These are phyloP conservation scores for Myxozyma sirexii DNA, from an alignment of 805 yeast genomes.

Conservation along the genomic window DNA sequence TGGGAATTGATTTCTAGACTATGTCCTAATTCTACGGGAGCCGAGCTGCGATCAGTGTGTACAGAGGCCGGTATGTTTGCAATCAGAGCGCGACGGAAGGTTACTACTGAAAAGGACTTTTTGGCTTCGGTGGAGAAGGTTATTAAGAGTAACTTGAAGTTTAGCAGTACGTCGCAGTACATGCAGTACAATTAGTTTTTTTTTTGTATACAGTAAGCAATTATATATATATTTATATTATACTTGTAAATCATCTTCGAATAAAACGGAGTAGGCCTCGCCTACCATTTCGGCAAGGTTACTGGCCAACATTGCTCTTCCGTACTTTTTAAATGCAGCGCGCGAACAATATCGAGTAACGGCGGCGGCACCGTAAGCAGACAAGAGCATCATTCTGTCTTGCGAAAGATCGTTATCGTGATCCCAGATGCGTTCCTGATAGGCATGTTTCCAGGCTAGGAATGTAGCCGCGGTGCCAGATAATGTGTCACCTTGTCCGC, in stretches of 20 bases:
- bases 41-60: conserved; percentile 96
- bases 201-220: neutral
- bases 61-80: conserved; percentile 99
- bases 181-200: conserved; percentile 66
- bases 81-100: conserved; percentile 95
- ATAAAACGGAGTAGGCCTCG: conserved; percentile 57
- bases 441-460: conserved; percentile 75
- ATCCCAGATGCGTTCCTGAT: conserved; percentile 63
- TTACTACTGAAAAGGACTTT: conserved; percentile 97
- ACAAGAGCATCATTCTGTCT: conserved; percentile 43
- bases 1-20: conserved; percentile 98
- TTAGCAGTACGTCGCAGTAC: conserved; percentile 94
- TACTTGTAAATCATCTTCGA: conserved; percentile 33
- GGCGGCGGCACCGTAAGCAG: conserved; percentile 68
- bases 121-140: conserved; percentile 97
- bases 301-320: conserved; percentile 83
- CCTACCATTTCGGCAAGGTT: conserved; percentile 74
- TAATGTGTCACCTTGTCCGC: conserved; percentile 96
- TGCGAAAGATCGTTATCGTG: conserved; percentile 44
- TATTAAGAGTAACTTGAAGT: conserved; percentile 96
- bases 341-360: conserved; percentile 67
- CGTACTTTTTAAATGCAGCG: conserved; percentile 64
- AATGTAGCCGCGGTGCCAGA: conserved; percentile 85
- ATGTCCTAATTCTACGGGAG: conserved; percentile 98
- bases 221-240: neutral